Base-by-base conservation (phyloP, 192 early-diverging fungal genomes). In the Umbelopsis sp. region DNA sequence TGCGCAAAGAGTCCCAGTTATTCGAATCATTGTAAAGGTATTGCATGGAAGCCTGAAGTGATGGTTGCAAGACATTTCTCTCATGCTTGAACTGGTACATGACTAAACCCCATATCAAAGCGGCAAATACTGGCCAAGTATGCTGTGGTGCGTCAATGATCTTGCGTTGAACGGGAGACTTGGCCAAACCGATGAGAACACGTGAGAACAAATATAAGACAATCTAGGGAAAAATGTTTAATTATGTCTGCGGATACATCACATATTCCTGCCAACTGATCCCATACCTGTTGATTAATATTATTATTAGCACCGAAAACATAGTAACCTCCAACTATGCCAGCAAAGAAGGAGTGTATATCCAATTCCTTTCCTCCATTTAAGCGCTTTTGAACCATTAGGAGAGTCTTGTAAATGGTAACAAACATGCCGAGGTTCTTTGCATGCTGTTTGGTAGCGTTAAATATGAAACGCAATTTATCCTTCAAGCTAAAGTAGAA, bases 71-170 rank as follows among this genome's bases (percentile, higher is more conserved):
- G 10, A 90, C 87, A 66, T 95, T 90, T 56, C 90, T 88, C 80
- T 98, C 89, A 67, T 96, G 87, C 62, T 90, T 83, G 89, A 98
- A 98, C 65, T 96, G 84, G 87, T 92, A 96, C 97, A 98, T 97
- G 34, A 97, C 96, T 29, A 89, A 82, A 7, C 96, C 97, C 97
- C 97, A 98, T 31, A 91, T 85, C 11, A 97, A 66, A 10, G 96
- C 94, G n/a, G 95, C 94, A 84, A 98, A 98, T 20, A 97, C 77
- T 6, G 95, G 88, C 85, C 93, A 98, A 2, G 94, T 88, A 65
- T 92, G 83, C 29, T 84, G 75, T 31, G 96, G 95, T 43, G 88
- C 90, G n/a, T 91, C 79, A 36, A 97, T 79, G 32, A 85, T 66
- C 69, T 83, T 75, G 41, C 88, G 85, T 83, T 94, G 89, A 43